Evolutionary conservation across 352 stramenopile species (phyloP).

Genomic region (Pythium sp.): DNA sequence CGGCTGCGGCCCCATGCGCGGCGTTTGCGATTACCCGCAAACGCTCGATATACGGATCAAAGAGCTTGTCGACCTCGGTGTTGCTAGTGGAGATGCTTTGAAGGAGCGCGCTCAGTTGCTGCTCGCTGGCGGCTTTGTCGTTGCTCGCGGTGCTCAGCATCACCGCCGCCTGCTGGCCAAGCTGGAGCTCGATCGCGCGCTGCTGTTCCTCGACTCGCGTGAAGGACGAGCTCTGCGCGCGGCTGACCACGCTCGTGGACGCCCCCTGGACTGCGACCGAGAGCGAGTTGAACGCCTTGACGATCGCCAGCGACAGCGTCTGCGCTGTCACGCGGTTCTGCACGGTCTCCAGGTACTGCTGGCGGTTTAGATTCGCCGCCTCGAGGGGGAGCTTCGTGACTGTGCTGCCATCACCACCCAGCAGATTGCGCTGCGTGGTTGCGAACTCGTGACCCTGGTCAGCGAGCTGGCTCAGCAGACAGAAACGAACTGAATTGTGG

Average conservation of each 20-base stretch:
- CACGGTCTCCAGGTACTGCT: background rate
- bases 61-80: background rate
- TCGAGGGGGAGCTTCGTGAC: background rate
- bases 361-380: background rate
- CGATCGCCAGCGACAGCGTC: background rate
- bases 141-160: background rate
- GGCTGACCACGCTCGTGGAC: background rate
- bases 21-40: constrained; percentile 1
- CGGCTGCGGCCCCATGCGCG: background rate
- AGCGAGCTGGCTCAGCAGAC: background rate
- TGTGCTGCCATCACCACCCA: background rate
- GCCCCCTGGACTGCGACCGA: background rate
- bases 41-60: background rate
- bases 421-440: background rate
- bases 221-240: background rate
- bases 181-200: constrained; percentile 1
- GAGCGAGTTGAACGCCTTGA: constrained; percentile 1
- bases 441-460: background rate
- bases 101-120: background rate
- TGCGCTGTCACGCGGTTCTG: background rate
- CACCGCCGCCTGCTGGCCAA: background rate
- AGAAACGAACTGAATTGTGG: background rate
- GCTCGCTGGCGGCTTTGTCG: background rate
- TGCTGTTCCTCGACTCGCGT: background rate
- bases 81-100: background rate